A percentile compares a stretch with the other conserved stretches of the same genome.
Evolutionary conservation across 345 rosid genomes (phyloP).

Genomic region (Tarenaya hassleriana): DNA sequence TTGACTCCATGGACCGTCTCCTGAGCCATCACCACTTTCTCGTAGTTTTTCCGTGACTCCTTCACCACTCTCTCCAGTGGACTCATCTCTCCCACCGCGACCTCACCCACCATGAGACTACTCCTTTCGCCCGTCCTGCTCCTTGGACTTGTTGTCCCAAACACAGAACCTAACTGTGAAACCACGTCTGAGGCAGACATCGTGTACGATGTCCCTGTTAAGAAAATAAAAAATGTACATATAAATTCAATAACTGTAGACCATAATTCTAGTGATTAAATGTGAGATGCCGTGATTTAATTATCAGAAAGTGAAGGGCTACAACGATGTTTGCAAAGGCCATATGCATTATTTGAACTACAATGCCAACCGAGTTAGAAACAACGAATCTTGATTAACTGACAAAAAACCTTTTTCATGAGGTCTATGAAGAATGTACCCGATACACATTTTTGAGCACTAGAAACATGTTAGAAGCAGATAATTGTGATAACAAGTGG

Average conservation of each 20-base stretch:
- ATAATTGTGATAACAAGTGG: slow-evolving; percentile 4
- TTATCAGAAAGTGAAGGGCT: too few species aligned
- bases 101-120: slow-evolving; percentile 68
- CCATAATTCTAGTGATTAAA: too few species aligned
- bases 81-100: slow-evolving; percentile 82
- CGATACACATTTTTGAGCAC: too few species aligned
- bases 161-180: slow-evolving; percentile 69
- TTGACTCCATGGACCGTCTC: slow-evolving; percentile 85
- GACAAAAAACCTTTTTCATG: too few species aligned
- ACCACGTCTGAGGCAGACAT: slow-evolving; percentile 70
- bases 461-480: neutral
- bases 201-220: slow-evolving; percentile 43
- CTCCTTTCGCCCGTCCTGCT: slow-evolving; percentile 23
- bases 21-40: slow-evolving; percentile 70
- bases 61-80: slow-evolving; percentile 70
- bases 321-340: too few species aligned
- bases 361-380: too few species aligned
- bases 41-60: slow-evolving; percentile 70
- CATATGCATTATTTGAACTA: too few species aligned
- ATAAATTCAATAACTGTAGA: too few species aligned
- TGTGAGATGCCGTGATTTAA: too few species aligned
- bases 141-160: slow-evolving; percentile 58
- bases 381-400: too few species aligned
- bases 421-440: too few species aligned
- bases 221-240: slow-evolving; percentile 8